These are phyloP conservation scores for Penicillium mononematosum DNA, from an alignment of 495 filamentous ascomycete species.

Conservation along the genomic window DNA sequence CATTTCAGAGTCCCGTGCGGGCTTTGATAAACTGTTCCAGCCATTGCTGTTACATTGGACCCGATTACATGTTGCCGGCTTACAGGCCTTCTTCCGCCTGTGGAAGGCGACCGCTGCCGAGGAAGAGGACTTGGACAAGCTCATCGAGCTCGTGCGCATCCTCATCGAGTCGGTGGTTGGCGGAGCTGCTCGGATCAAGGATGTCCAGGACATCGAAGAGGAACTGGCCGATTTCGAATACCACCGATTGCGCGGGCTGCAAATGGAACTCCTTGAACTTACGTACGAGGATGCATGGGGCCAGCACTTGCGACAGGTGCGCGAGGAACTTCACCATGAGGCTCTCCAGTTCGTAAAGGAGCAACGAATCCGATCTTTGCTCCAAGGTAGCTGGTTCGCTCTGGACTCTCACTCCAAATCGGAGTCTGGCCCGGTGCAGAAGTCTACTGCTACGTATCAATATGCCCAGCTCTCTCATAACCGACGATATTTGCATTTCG, in stretches of 20 bases:
- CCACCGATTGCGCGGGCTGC: conserved; percentile 72
- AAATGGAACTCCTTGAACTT: conserved; percentile 90
- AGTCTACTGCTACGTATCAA: conserved; percentile 57
- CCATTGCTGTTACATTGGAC: conserved; percentile 94
- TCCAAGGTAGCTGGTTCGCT: conserved; percentile 89
- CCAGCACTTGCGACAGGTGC: conserved; percentile 81
- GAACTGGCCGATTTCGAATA: conserved; percentile 83
- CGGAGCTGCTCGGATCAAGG: conserved; percentile 75
- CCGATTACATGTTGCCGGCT: conserved; percentile 80
- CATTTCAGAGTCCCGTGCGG: conserved; percentile 70
- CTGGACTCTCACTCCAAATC: conserved; percentile 44
- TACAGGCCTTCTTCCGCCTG: conserved; percentile 87
- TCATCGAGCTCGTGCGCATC: conserved; percentile 85
- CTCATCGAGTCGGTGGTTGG: conserved; percentile 91
- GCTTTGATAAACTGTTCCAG: conserved; percentile 82
- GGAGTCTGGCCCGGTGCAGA: conserved; percentile 40
- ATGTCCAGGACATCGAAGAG: conserved; percentile 85
- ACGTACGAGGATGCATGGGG: conserved; percentile 96
- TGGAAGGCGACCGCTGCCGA: conserved; percentile 89
- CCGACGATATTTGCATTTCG: conserved; percentile 84
- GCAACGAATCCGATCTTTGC: conserved; percentile 88
- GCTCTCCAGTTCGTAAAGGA: conserved; percentile 95
- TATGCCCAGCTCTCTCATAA: conserved; percentile 92
- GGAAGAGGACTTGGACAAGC: conserved; percentile 84
- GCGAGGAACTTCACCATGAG: conserved; percentile 90